A percentile compares a stretch with the other conserved stretches of the same genome.
Conservation (phyloP, 1,284 basidiomycete genomes). For the Trichosporon inkin region DNA sequence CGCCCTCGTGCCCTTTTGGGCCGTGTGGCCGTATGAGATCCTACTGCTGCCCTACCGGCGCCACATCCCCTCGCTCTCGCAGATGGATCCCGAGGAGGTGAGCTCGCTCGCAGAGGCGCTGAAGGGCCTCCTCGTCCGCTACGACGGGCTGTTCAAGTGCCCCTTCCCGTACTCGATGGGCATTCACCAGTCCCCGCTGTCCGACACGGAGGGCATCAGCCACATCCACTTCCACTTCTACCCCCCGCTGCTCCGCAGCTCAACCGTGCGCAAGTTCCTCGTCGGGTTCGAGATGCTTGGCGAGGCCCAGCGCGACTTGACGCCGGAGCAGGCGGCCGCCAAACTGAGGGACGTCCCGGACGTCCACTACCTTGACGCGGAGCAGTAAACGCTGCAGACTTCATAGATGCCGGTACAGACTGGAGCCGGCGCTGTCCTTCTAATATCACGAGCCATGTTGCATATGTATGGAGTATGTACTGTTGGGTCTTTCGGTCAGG, state of each 20-base stretch:
- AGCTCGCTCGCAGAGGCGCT: constrained; percentile 63
- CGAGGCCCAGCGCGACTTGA: constrained; percentile 85
- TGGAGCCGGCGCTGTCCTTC: too few relatives aligned
- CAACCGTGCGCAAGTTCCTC: constrained; percentile 81
- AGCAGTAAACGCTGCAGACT: background rate
- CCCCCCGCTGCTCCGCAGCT: constrained; percentile 78
- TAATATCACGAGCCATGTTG: too few relatives aligned
- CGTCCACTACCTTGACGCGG: constrained; percentile 56
- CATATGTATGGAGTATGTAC: too few relatives aligned
- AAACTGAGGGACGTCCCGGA: constrained; percentile 58
- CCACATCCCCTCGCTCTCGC: constrained; percentile 66
- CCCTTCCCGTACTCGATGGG: constrained; percentile 98
- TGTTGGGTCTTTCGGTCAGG: too few relatives aligned
- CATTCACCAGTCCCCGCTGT: constrained; percentile 73
- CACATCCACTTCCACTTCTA: constrained; percentile 88
- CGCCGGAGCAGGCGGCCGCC: constrained; percentile 79
- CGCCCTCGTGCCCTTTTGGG: constrained; percentile 93
- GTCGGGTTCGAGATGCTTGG: constrained; percentile 94
- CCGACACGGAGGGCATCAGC: constrained; percentile 30
- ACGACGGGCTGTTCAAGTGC: constrained; percentile 79
- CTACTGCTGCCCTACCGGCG: constrained; percentile 74
- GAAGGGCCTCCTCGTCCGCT: constrained; percentile 65
- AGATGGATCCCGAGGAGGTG: constrained; percentile 63
- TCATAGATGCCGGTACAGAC: too few relatives aligned
- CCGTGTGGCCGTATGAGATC: constrained; percentile 89